Base-by-base conservation (phyloP, 2,329 filamentous ascomycete species). In the Aspergillus sp. region DNA sequence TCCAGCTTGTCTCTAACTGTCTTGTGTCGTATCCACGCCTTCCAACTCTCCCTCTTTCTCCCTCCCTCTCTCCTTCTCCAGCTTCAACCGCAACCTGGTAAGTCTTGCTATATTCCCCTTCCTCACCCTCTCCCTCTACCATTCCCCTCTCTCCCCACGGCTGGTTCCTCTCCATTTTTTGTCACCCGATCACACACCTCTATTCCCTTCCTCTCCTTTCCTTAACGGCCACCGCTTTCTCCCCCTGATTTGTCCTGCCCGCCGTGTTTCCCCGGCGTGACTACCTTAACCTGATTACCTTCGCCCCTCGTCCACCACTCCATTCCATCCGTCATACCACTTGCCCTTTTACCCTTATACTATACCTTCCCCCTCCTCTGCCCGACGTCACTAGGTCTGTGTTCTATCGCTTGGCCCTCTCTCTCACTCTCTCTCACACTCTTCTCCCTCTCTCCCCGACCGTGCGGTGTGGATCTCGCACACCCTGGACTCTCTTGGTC, bases 161-260 rank as follows among this genome's bases (percentile, higher is more conserved):
- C 53, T 39, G 21, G 28, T 38, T 36, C 55, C 23, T 30, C 23
- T 47, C 53, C 43, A 13, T 5, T 36, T 36, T 8, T 25, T 53
- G 41, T 52, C 47, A 45, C 49, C 30, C 55, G 41, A 38, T 47
- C 49, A 25, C 50, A 30, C 28, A 30, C 28, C 28, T 49, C 45
- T 38, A 43, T 53, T 43, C 49, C 47, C 39, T 53, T 54, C 13
- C 38, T 53, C 43, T 32, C 48, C 41, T 43, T 55, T 48, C 36
- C 39, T 54, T 47, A 49, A 32, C 28, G 43, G 51, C 50, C 58
- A 55, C 57, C 52, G 49, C 39, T 45, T 32, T 38, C 30, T 54
- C 49, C 64, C 64, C 64, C 61, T 64, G 63, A 66, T 66, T 63
- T 56, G 54, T 58, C 60, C 57, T 56, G 54, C 58, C 60, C 61